Percentiles rank a stretch among this genome's conserved stretches.
phyloP scores from a whole-genome alignment of 805 yeast species.

The Saturnispora ahearnii region DNA sequence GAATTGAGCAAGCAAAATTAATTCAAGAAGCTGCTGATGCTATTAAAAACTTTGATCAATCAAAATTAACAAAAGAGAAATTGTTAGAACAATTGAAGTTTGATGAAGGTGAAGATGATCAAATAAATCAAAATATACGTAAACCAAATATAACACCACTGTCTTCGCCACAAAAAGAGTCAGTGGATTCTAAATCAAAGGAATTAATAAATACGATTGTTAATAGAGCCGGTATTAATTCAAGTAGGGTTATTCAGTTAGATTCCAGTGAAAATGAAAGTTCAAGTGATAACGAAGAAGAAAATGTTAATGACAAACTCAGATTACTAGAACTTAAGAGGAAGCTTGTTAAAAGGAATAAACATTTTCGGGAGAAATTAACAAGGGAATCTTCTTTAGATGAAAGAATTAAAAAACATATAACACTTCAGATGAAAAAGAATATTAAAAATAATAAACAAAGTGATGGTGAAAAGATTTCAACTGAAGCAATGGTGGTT shows the following conservation, averaged over 20 bases:
- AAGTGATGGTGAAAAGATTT: background rate
- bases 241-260: conserved; percentile 1
- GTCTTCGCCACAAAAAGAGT: conserved; percentile 3
- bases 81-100: conserved; percentile 4
- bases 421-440: conserved; percentile 8
- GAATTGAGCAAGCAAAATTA: conserved; percentile 5
- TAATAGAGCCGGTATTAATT: background rate
- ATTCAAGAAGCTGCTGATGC: conserved; percentile 12
- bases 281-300: background rate
- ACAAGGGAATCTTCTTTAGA: conserved; percentile 6
- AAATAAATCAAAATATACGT: background rate
- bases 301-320: conserved; percentile 2
- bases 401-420: conserved; percentile 9
- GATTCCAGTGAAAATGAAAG: conserved; percentile 5
- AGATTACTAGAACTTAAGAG: conserved; percentile 10
- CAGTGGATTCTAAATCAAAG: background rate
- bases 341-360: conserved; percentile 8
- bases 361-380: background rate
- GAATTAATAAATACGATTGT: background rate
- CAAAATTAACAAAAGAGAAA: conserved; percentile 13
- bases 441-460: background rate
- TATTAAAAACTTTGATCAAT: conserved; percentile 15
- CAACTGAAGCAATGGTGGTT: conserved; percentile 11
- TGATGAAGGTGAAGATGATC: background rate
- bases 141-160: background rate